A percentile compares a stretch with the other conserved stretches of the same genome.
phyloP scores from a whole-genome alignment of 495 filamentous ascomycete genomes.

The Neurospora terricola region DNA sequence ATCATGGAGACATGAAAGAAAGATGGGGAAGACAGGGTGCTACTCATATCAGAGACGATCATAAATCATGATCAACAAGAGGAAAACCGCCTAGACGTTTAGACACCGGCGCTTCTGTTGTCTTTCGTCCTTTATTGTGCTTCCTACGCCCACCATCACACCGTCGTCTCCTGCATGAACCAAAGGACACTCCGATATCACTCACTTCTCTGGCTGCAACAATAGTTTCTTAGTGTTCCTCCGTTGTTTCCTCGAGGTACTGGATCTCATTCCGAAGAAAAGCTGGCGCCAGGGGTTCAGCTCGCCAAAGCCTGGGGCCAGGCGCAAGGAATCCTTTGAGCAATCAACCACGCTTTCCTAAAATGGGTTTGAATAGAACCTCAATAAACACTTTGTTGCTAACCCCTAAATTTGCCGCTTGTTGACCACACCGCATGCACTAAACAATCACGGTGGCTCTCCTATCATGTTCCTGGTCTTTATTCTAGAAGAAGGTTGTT shows the following conservation, averaged over 20 bases:
- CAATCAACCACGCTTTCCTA: slow-evolving; percentile 9
- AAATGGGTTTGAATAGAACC: slow-evolving; percentile 28
- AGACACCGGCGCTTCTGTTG: neutral
- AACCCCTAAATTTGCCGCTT: neutral
- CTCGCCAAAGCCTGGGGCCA: neutral
- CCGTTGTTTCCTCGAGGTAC: neutral
- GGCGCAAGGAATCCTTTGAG: neutral
- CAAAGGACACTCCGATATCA: neutral
- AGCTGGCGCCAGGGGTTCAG: neutral
- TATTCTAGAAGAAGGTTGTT: neutral
- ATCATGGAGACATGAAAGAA: neutral
- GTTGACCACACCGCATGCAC: neutral
- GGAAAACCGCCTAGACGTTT: neutral
- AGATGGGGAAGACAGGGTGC: neutral
- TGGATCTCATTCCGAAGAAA: neutral
- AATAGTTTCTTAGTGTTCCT: neutral
- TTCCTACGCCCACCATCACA: neutral
- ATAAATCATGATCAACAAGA: neutral
- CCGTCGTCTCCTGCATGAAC: neutral
- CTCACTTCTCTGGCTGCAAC: neutral
- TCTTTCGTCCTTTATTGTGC: neutral
- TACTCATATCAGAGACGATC: neutral
- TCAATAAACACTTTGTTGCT: slow-evolving; percentile 10
- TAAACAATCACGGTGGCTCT: neutral
- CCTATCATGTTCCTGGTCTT: neutral